A percentile compares a stretch with the other conserved stretches of the same genome.
Conservation (phyloP, 352 stramenopile genomes). For the Pythium rishiriense region DNA sequence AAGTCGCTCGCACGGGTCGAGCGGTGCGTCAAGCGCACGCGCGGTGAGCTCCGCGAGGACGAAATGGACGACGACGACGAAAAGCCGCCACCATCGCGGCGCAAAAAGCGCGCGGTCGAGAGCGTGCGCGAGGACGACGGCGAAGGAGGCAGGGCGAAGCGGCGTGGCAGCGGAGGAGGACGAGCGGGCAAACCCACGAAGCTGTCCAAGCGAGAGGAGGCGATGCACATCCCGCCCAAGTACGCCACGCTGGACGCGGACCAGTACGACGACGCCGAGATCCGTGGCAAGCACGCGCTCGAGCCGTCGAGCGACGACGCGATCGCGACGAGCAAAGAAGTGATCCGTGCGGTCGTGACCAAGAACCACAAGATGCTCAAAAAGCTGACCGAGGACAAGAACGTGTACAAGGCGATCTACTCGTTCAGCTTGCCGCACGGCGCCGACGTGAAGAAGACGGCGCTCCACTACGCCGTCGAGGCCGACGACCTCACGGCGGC, state of each 20-base stretch:
- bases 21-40: conserved; percentile 42
- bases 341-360: conserved; percentile 69
- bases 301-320: conserved; percentile 46
- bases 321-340: conserved; percentile 53
- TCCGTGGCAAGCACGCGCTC: conserved; percentile 49
- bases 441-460: conserved; percentile 42
- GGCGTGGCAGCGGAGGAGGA: conserved; percentile 13
- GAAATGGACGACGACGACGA: conserved; percentile 53
- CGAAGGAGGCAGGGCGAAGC: conserved; percentile 12
- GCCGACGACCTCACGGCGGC: conserved; percentile 51
- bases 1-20: conserved; percentile 61
- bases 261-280: conserved; percentile 63
- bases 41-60: conserved; percentile 28
- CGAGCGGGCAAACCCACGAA: conserved; percentile 29
- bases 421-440: conserved; percentile 51
- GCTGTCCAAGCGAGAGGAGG: conserved; percentile 41
- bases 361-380: conserved; percentile 74
- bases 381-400: conserved; percentile 52
- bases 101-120: conserved; percentile 26
- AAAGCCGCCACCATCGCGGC: conserved; percentile 40
- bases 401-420: conserved; percentile 45
- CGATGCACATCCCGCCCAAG: conserved; percentile 50
- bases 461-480: conserved; percentile 70
- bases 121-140: conserved; percentile 22
- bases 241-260: conserved; percentile 43